Conservation (phyloP, 352 stramenopile genomes). For the Pythium brassicae region DNA sequence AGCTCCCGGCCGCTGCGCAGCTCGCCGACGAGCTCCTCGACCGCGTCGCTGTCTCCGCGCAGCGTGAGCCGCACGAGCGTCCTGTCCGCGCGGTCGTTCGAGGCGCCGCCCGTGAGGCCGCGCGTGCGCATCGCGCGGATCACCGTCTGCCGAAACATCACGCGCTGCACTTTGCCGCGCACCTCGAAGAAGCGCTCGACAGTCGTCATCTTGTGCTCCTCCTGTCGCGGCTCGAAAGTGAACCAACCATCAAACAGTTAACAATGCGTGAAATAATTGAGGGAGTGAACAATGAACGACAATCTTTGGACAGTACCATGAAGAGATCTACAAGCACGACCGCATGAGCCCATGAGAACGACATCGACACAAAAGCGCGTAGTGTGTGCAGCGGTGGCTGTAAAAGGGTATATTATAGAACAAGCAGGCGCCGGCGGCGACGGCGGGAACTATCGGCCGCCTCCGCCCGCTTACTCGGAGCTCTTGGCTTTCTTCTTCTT, state of each 20-base stretch:
- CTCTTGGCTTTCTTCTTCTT: slow-evolving; percentile 35
- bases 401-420: slow-evolving; percentile 17
- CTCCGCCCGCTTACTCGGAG: slow-evolving; percentile 8
- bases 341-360: not conserved
- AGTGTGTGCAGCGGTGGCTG: no score
- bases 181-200: slow-evolving; percentile 56
- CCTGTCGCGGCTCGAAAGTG: not conserved
- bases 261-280: no score
- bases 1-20: slow-evolving; percentile 42
- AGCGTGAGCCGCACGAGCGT: slow-evolving; percentile 63
- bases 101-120: slow-evolving; percentile 50
- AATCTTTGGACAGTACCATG: not conserved
- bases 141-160: slow-evolving; percentile 81
- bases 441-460: slow-evolving; percentile 4
- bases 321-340: not conserved
- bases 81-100: slow-evolving; percentile 57
- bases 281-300: not conserved
- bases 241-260: no score
- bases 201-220: not conserved
- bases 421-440: slow-evolving; percentile 8
- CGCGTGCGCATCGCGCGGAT: slow-evolving; percentile 76
- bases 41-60: slow-evolving; percentile 23
- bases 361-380: no score
- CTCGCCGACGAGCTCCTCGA: slow-evolving; percentile 46
- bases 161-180: slow-evolving; percentile 68